phyloP scores from a whole-genome alignment of 2,329 filamentous ascomycete species.

The Aspergillus carbonarius region DNA sequence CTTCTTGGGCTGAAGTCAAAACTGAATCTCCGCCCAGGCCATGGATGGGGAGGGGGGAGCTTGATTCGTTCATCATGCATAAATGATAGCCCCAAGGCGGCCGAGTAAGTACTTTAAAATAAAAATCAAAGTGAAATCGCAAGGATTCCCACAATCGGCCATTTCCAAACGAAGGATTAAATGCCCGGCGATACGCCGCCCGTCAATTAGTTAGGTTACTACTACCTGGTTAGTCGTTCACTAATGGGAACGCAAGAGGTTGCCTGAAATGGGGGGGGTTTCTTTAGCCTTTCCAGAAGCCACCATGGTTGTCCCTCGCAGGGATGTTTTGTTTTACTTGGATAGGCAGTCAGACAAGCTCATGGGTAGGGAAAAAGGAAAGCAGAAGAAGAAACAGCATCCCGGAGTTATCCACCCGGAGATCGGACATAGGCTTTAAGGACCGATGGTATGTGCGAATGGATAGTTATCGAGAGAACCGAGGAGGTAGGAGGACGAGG shows the following conservation, averaged over 20 bases:
- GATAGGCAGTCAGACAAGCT: neutral
- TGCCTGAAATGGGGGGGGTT: too few species aligned
- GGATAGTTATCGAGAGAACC: too few species aligned
- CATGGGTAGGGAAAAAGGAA: too few species aligned
- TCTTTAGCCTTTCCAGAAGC: too few species aligned
- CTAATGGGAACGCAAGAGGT: too few species aligned
- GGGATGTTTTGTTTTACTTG: too few species aligned
- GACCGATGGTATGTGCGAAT: neutral
- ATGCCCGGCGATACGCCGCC: neutral
- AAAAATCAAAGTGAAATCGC: neutral
- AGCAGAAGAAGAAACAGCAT: neutral
- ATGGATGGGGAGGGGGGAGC: too few species aligned
- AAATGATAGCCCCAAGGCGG: too few species aligned
- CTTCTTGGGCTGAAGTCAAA: neutral
- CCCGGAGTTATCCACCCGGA: constrained; percentile 14
- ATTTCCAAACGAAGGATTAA: neutral
- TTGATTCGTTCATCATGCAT: neutral
- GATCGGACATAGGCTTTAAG: constrained; percentile 8
- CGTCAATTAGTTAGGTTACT: neutral
- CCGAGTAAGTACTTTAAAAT: too few species aligned
- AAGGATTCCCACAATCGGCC: neutral
- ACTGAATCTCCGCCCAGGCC: neutral
- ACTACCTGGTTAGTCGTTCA: neutral
- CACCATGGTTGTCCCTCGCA: too few species aligned
- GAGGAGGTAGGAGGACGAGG: too few species aligned